Percentiles rank a stretch among this genome's conserved stretches.
Evolutionary conservation across 805 yeast species (phyloP).

Genomic region (Wilhelminamyces savonicus): DNA sequence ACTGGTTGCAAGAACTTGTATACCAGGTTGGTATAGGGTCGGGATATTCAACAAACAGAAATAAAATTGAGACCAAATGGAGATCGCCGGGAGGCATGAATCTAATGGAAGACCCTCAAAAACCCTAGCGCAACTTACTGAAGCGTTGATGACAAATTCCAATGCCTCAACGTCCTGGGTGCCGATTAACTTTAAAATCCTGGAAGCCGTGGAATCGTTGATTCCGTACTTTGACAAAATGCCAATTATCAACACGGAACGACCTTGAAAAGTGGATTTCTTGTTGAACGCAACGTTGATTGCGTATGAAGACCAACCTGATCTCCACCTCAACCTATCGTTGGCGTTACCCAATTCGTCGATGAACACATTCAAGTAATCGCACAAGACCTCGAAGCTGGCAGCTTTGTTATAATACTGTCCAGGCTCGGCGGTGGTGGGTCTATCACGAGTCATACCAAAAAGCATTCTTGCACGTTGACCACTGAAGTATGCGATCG

Average conservation of each 20-base stretch:
- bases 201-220: slow-evolving; percentile 43
- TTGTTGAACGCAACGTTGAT: slow-evolving; percentile 55
- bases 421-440: slow-evolving; percentile 24
- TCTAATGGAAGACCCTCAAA: slow-evolving; percentile 41
- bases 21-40: slow-evolving; percentile 27
- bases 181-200: slow-evolving; percentile 20
- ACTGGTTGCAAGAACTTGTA: slow-evolving; percentile 22
- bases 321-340: slow-evolving; percentile 50
- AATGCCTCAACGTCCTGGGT: slow-evolving; percentile 11
- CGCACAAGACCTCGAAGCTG: slow-evolving; percentile 55
- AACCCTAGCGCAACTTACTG: slow-evolving; percentile 43
- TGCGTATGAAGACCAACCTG: slow-evolving; percentile 60
- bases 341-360: slow-evolving; percentile 40
- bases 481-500: slow-evolving; percentile 45
- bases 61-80: slow-evolving; percentile 41
- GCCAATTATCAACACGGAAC: slow-evolving; percentile 68
- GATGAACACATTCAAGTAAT: slow-evolving; percentile 46
- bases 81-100: slow-evolving; percentile 40
- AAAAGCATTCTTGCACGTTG: slow-evolving; percentile 63
- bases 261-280: slow-evolving; percentile 54
- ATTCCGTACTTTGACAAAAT: slow-evolving; percentile 59
- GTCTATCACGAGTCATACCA: slow-evolving; percentile 57
- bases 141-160: slow-evolving; percentile 30
- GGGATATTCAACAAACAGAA: slow-evolving; percentile 22
- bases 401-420: slow-evolving; percentile 35